Evolutionary conservation across 228 moss, liverwort and hornwort species (phyloP), one percentile per base, ranked within the genome.

Genomic region (Sphagnum fallax): DNA sequence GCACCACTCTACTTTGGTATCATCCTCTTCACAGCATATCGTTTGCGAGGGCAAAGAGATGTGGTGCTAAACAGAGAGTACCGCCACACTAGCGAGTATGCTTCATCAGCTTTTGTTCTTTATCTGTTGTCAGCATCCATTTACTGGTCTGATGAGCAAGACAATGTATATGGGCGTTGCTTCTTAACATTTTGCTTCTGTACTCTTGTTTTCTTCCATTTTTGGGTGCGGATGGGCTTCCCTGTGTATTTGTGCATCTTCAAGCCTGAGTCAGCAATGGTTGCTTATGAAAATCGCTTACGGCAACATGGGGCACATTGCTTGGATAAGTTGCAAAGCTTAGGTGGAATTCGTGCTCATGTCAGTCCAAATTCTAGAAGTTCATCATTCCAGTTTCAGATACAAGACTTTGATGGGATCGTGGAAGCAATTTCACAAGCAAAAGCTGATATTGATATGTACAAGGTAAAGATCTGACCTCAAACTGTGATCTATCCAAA

Each of bases 161-260:
- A 77, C 75, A 69, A 76, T 13, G 80, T 80, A 61, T 77, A 77
- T 61, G 72, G 75, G 47, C 77, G 86, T 49, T 82, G 75, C 16
- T 87, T 87, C 55, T 67, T 87, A 16, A 87, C 86, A 3, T 83
- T 83, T 63, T 73, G 75, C 61, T 82, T 87, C 4, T 80, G 80
- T 48, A 80, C 74, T 71, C 71, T 87, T 5, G 80, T 83, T 9
- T 83, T 82, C 64, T 55, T 80, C 15, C 77, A 82, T 49, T 87
- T 87, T 69, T 87, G 86, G 83, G 83, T 87, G n/a, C 74, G 80
- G 15, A 74, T 79, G 12, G 82, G 83, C 5, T 80, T 75, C 73
- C 86, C 86, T 0, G 79, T 83, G 15, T 87, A 82, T 73, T 68
- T 87, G 5, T 87, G 86, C 52, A 50, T 87, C 58, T 80, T 80